Base-by-base conservation (phyloP, 2,329 filamentous ascomycete genomes). In the Fusarium albidum region DNA sequence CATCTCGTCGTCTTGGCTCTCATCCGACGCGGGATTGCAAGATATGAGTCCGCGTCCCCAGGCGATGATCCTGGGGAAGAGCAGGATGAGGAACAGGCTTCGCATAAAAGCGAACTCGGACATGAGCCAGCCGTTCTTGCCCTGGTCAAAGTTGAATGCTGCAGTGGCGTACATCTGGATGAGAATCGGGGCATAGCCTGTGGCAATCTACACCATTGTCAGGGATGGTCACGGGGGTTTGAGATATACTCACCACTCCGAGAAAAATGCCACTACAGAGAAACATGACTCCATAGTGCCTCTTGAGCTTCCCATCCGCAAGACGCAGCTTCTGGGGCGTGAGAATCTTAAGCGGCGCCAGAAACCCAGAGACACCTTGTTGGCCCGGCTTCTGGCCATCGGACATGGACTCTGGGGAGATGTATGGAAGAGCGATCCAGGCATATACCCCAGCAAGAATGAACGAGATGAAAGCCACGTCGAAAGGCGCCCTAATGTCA, bases 241-340 rank as follows among this genome's bases (percentile, higher is more conserved):
- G 21, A 10, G 11, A 1, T 28, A 9, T 26, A 75, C 78, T 65
- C 68, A 82, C 79, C 0, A 90, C 86, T 0, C 84, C 87, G 1
- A 88, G 71, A 52, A 89, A 91, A 3, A 89, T 85, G 2, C 88
- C 88, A 1, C 78, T 72, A 15, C 85, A 87, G 4, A 91, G 79
- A 2, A 89, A 81, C 4, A 88, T 71, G 0, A 88, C 79, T 2
- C 88, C 87, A 18, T 84, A 84, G 57, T 89, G 84, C 14, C 72
- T 83, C 41, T 71, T 74, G 6, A 80, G 63, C 2, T 72, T 73
- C 1, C 87, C 87, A 42, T 79, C 76, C 1, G 65, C 62, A 1
- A 84, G 70, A 0, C 79, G 71, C 63, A 86, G 78, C 40, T 75
- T 79, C 57, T 84, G 82, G 0, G 87, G 86, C 2, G 77, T 71